A percentile compares a stretch with the other conserved stretches of the same genome.
These are phyloP conservation scores for Phialocephala subalpina DNA, from an alignment of 2,329 filamentous ascomycete genomes.

Conservation along the genomic window DNA sequence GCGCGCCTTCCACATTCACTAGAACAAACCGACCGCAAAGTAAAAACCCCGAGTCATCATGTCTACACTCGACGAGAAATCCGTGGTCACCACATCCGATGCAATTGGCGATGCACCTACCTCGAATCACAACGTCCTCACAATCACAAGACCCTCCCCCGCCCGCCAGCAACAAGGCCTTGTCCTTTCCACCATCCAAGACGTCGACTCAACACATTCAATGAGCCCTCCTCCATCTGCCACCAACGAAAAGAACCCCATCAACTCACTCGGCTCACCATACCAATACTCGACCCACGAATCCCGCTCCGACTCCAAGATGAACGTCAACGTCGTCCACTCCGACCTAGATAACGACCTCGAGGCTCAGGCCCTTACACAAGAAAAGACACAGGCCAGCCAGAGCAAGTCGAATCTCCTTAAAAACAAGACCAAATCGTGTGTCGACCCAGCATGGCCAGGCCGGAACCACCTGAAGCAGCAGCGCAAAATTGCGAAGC, in stretches of 20 bases:
- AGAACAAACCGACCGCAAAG: background rate
- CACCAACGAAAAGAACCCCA: slow-evolving; percentile 17
- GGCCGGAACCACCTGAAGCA: slow-evolving; percentile 29
- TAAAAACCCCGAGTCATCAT: slow-evolving; percentile 8
- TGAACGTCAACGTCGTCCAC: slow-evolving; percentile 17
- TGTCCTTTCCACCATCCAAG: slow-evolving; percentile 29
- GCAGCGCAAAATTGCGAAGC: slow-evolving; percentile 27
- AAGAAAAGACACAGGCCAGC: slow-evolving; percentile 20
- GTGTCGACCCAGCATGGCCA: slow-evolving; percentile 30
- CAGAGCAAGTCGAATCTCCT: slow-evolving; percentile 23
- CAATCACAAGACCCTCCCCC: slow-evolving; percentile 25
- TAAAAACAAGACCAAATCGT: slow-evolving; percentile 22
- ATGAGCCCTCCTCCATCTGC: slow-evolving; percentile 27
- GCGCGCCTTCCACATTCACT: slow-evolving; percentile 1
- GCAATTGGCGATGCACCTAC: slow-evolving; percentile 12
- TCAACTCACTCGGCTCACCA: slow-evolving; percentile 8
- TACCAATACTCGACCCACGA: slow-evolving; percentile 3
- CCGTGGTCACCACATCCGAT: slow-evolving; percentile 10
- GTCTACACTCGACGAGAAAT: slow-evolving; percentile 18
- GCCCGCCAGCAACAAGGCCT: slow-evolving; percentile 20
- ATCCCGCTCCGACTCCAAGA: slow-evolving; percentile 13
- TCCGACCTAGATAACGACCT: slow-evolving; percentile 23
- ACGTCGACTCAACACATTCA: slow-evolving; percentile 31
- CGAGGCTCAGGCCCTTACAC: slow-evolving; percentile 30
- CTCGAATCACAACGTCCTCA: slow-evolving; percentile 24